phyloP scores from a whole-genome alignment of 1,284 basidiomycete species.

The Boletellus deceptivus region DNA sequence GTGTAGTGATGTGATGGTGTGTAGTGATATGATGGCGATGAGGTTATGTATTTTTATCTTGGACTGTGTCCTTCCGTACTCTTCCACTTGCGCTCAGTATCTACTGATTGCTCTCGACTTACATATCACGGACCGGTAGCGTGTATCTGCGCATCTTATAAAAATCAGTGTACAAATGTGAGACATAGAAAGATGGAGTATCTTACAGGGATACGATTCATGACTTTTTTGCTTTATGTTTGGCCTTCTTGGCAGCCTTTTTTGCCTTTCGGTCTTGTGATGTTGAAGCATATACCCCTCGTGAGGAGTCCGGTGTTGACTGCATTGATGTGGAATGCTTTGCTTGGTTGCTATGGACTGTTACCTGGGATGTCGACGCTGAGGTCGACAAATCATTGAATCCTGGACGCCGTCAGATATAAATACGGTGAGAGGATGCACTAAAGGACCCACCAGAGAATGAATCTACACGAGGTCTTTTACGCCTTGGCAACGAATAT shows the following conservation, averaged over 20 bases:
- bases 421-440: neutral
- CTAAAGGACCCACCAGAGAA: conserved; percentile 52
- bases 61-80: conserved; percentile 24
- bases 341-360: conserved; percentile 10
- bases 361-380: neutral
- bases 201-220: conserved; percentile 16
- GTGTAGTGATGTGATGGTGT: conserved; percentile 48
- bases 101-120: conserved; percentile 21
- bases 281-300: conserved; percentile 9
- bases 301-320: conserved; percentile 6
- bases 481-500: conserved; percentile 41
- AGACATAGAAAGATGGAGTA: neutral
- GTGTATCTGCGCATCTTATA: conserved; percentile 11
- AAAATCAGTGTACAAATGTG: conserved; percentile 19
- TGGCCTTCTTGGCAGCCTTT: conserved; percentile 24
- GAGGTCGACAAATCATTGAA: conserved; percentile 25
- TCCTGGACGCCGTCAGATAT: conserved; percentile 24
- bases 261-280: conserved; percentile 11
- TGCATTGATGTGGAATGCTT: conserved; percentile 6
- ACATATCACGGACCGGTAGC: conserved; percentile 12
- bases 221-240: conserved; percentile 22
- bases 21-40: conserved; percentile 40
- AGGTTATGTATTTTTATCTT: conserved; percentile 23
- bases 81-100: neutral
- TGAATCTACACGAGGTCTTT: conserved; percentile 55